A percentile compares a stretch with the other conserved stretches of the same genome.
Evolutionary conservation across 2,329 filamentous ascomycete species (phyloP).

Genomic region (Fusarium tanahbumbuense): DNA sequence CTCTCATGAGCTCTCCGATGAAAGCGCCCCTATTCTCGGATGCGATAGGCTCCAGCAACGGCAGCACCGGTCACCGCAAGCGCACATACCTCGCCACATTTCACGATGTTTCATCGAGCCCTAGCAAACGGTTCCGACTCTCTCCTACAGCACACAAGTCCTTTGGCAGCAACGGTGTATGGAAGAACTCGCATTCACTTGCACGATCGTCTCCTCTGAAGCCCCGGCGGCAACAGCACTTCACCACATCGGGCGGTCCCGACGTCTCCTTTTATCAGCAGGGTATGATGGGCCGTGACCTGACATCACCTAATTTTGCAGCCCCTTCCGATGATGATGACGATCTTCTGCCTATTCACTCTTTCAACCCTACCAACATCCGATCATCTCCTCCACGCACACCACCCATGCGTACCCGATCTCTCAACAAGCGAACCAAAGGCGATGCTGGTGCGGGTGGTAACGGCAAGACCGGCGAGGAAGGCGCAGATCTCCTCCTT

Average conservation of each 20-base stretch:
- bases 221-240: constrained; percentile 78
- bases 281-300: constrained; percentile 73
- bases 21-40: constrained; percentile 88
- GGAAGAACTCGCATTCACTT: constrained; percentile 81
- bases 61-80: constrained; percentile 74
- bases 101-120: constrained; percentile 66
- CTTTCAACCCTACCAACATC: constrained; percentile 73
- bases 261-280: constrained; percentile 83
- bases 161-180: constrained; percentile 67
- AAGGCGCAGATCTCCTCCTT: constrained; percentile 82
- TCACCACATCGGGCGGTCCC: constrained; percentile 76
- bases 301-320: constrained; percentile 70
- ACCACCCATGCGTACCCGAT: constrained; percentile 73
- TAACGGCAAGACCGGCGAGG: constrained; percentile 73
- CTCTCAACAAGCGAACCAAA: constrained; percentile 60
- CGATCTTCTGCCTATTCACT: constrained; percentile 79
- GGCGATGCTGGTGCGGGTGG: constrained; percentile 56
- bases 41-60: constrained; percentile 76
- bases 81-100: constrained; percentile 71
- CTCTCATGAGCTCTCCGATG: constrained; percentile 85
- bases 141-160: constrained; percentile 72
- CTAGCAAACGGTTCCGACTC: constrained; percentile 75
- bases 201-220: constrained; percentile 90
- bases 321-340: constrained; percentile 84
- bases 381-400: constrained; percentile 87